Evolutionary conservation across 192 early-diverging fungal genomes (phyloP), one percentile per base, ranked within the genome.

Genomic region (Spizellomyces punctatus): DNA sequence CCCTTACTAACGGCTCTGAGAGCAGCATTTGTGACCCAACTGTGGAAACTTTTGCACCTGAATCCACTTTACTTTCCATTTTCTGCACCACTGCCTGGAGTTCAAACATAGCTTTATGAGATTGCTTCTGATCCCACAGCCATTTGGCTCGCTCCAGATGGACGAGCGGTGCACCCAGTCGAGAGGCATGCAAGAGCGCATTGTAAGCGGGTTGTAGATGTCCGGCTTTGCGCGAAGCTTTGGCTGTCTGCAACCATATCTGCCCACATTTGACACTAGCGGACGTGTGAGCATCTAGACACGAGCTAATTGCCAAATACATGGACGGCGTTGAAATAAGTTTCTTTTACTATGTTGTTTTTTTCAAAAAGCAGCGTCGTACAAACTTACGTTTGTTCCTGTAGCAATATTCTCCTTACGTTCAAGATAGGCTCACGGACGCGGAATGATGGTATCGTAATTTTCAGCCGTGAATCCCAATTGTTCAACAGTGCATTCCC

Each of bases 201-300:
- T 79, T 81, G 74, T 83, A 91, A 2, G 87, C 85, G 1, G 89
- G 74, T 48, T 87, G 82, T 27, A 80, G 71, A 67, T 88, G 78
- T 0, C 82, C 84, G 8, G 83, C 81, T 64, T 91, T 86, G 8
- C 89, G 76, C 0, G 89, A 82, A 2, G 64, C 67, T 60, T 81
- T 83, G 8, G 91, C 90, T 12, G 84, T 85, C 62, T 89, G 78
- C 5, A 92, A 72, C 90, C 91, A 92, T 1, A 89, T 67, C n/a
- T 55, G 48, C 8, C 89, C 87, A 58, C 78, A 78, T 55, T 86
- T 67, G 54, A 59, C 14, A 66, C 1, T 12, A 67, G 12, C 55
- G 66, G 8, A 17, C 14, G 48, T 67, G n/a, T 5, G 48, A 14
- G 5, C 5, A 14, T 22, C 27, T 67, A 17, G 58, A 58, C 43